A percentile compares a stretch with the other conserved stretches of the same genome.
phyloP scores from a whole-genome alignment of 2,329 filamentous ascomycete genomes.

The Colletotrichum sansevieriae region DNA sequence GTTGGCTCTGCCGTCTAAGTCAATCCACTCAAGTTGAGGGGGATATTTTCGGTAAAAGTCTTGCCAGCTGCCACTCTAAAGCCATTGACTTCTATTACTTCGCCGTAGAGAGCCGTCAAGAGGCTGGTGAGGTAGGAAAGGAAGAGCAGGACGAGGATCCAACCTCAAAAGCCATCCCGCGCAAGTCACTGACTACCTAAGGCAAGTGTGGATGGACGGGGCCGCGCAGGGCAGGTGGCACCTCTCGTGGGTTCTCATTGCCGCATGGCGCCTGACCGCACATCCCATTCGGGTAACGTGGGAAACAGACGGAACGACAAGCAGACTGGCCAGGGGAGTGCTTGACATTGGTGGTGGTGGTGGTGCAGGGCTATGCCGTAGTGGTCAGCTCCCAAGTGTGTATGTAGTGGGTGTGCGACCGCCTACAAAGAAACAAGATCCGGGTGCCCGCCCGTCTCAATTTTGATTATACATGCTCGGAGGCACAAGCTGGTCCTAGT shows the following conservation, averaged over 20 bases:
- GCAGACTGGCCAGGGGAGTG: constrained; percentile 23
- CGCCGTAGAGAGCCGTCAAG: not conserved
- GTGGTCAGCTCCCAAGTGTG: constrained; percentile 21
- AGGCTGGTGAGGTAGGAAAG: not conserved
- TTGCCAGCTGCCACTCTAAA: not conserved
- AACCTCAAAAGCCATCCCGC: constrained; percentile 26
- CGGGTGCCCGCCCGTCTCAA: constrained; percentile 17
- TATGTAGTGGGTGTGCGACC: constrained; percentile 5
- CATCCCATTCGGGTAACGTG: constrained; percentile 29
- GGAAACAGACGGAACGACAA: constrained; percentile 25
- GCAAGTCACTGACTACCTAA: constrained; percentile 14
- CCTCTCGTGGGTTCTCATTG: constrained; percentile 35
- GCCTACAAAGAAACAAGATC: constrained; percentile 19
- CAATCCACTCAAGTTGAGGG: too few species aligned
- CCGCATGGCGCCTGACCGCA: constrained; percentile 33
- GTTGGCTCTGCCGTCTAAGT: constrained; percentile 19
- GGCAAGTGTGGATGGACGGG: constrained; percentile 24
- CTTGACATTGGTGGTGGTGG: constrained; percentile 25
- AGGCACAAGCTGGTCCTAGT: constrained; percentile 11
- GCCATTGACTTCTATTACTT: too few species aligned
- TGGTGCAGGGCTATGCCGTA: constrained; percentile 20
- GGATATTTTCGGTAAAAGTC: not conserved
- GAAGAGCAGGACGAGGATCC: not conserved
- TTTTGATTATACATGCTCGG: constrained; percentile 24
- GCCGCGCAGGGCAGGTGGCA: constrained; percentile 20